Percentiles rank a stretch among this genome's conserved stretches.
Evolutionary conservation across 2,329 filamentous ascomycete genomes (phyloP).

Genomic region (Aspergillus chevalieri): DNA sequence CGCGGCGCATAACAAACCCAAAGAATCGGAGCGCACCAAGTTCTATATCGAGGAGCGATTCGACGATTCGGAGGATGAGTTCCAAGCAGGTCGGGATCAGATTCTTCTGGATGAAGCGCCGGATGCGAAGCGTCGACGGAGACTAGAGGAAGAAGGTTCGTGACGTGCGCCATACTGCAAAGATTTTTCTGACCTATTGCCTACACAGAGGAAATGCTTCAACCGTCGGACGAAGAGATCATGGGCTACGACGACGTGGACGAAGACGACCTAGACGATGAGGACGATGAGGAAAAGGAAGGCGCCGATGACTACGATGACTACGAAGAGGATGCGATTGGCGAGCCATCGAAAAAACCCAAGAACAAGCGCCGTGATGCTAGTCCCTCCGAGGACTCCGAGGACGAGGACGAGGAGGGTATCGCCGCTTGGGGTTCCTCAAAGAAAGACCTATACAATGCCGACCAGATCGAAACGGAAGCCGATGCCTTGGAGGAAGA

Average conservation of each 20-base stretch:
- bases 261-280: conserved; percentile 40
- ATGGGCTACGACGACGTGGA: conserved; percentile 47
- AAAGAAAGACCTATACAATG: conserved; percentile 87
- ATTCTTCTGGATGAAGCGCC: conserved; percentile 78
- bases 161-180: not conserved
- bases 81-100: conserved; percentile 79
- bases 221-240: conserved; percentile 59
- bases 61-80: conserved; percentile 90
- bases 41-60: conserved; percentile 61
- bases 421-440: conserved; percentile 78
- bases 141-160: conserved; percentile 60
- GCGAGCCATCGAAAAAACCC: conserved; percentile 14
- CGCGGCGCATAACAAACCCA: conserved; percentile 25
- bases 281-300: conserved; percentile 32
- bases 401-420: conserved; percentile 43
- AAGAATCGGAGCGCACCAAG: conserved; percentile 24
- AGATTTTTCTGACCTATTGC: conserved; percentile 11
- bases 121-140: conserved; percentile 68
- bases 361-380: conserved; percentile 15
- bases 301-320: conserved; percentile 42
- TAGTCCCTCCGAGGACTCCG: conserved; percentile 6
- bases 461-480: conserved; percentile 67
- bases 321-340: conserved; percentile 27
- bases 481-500: conserved; percentile 84
- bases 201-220: conserved; percentile 49